A percentile compares a stretch with the other conserved stretches of the same genome.
Evolutionary conservation across 768 basidiomycete species (phyloP).

Genomic region (Amanita exitialis): DNA sequence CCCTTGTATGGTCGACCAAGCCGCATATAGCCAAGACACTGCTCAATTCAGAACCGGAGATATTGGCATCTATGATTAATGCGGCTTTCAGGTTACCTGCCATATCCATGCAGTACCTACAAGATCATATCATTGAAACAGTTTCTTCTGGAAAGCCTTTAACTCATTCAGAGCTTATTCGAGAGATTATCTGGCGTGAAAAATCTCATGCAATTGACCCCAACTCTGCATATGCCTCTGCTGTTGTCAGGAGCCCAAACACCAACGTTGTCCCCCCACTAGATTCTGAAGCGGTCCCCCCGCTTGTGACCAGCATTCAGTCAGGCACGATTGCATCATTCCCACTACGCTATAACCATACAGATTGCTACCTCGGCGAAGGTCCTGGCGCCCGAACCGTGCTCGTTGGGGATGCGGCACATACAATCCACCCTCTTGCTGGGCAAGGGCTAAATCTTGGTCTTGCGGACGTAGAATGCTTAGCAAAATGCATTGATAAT

Average conservation of each 20-base stretch:
- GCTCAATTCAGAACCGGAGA: slow-evolving; percentile 49
- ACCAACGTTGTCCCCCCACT: slow-evolving; percentile 47
- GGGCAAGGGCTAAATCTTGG: slow-evolving; percentile 96
- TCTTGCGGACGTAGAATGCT: slow-evolving; percentile 72
- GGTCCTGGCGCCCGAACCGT: slow-evolving; percentile 60
- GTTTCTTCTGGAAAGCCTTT: slow-evolving; percentile 34
- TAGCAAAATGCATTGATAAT: slow-evolving; percentile 53
- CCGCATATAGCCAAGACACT: slow-evolving; percentile 69
- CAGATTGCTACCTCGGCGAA: slow-evolving; percentile 78
- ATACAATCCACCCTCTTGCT: slow-evolving; percentile 89
- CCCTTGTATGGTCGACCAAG: slow-evolving; percentile 90
- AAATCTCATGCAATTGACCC: slow-evolving; percentile 53
- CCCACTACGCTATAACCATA: slow-evolving; percentile 81
- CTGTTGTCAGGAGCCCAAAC: slow-evolving; percentile 17
- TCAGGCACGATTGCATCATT: slow-evolving; percentile 75
- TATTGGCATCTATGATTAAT: slow-evolving; percentile 73
- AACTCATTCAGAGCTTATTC: slow-evolving; percentile 35
- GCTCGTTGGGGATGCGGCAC: slow-evolving; percentile 93
- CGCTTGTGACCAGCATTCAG: slow-evolving; percentile 64
- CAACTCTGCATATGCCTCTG: slow-evolving; percentile 54
- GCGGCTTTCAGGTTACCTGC: slow-evolving; percentile 83
- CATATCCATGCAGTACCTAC: slow-evolving; percentile 58
- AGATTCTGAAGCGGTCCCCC: slow-evolving; percentile 60
- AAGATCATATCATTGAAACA: slow-evolving; percentile 48
- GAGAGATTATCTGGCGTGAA: slow-evolving; percentile 70